phyloP scores from a whole-genome alignment of 1,284 basidiomycete species.

The Ceratobasidium sp. region DNA sequence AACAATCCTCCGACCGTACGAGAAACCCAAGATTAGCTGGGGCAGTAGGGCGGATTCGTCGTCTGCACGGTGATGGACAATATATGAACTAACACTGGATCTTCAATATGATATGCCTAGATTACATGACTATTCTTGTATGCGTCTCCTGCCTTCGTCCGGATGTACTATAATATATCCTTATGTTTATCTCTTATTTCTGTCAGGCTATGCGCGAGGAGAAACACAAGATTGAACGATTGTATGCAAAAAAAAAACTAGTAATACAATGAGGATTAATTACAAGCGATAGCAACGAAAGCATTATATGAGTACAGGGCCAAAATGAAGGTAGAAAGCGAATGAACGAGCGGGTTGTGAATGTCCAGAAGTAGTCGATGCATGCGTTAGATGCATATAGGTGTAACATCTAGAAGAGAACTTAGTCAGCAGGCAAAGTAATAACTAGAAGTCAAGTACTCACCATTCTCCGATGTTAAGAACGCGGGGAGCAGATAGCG shows the following conservation, averaged over 20 bases:
- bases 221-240: too few relatives aligned
- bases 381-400: slow-evolving; percentile 29
- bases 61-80: slow-evolving; percentile 31
- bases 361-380: background rate
- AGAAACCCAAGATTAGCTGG: background rate
- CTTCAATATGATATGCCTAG: slow-evolving; percentile 18
- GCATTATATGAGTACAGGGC: slow-evolving; percentile 10
- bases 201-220: too few relatives aligned
- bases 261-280: slow-evolving; percentile 20
- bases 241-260: slow-evolving; percentile 2
- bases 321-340: slow-evolving; percentile 22
- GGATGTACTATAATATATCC: slow-evolving; percentile 1
- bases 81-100: slow-evolving; percentile 38
- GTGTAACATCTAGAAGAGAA: background rate
- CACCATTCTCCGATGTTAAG: background rate
- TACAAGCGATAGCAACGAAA: slow-evolving; percentile 2
- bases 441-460: too few relatives aligned
- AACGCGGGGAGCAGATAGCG: slow-evolving; percentile 23
- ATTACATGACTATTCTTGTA: slow-evolving; percentile 34
- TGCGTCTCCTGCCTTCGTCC: too few relatives aligned
- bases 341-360: slow-evolving; percentile 11
- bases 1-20: slow-evolving; percentile 16
- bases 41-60: slow-evolving; percentile 27
- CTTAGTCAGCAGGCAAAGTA: background rate
- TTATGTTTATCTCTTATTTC: slow-evolving; percentile 16